These are phyloP conservation scores for Botryotinia convoluta DNA, from an alignment of 2,329 filamentous ascomycete genomes.

Conservation along the genomic window DNA sequence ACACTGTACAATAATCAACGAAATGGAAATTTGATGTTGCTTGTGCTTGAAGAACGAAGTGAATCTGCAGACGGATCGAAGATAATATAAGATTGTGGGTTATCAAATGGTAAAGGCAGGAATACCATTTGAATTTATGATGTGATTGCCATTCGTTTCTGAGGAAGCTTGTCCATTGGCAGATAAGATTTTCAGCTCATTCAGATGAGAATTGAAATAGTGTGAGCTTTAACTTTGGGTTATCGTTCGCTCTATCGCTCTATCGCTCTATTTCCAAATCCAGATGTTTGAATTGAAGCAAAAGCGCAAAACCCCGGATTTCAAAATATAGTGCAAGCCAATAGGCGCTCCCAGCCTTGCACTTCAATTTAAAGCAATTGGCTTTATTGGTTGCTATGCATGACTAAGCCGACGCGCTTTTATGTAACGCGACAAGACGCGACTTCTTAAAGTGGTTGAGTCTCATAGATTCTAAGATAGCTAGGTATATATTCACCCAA, in stretches of 20 bases:
- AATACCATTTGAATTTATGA: background rate
- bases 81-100: background rate
- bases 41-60: background rate
- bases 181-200: background rate
- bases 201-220: background rate
- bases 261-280: background rate
- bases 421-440: constrained; percentile 1
- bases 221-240: background rate
- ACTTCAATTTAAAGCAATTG: background rate
- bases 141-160: background rate
- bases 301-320: constrained; percentile 14
- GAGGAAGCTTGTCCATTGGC: background rate
- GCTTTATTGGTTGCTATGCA: background rate
- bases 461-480: background rate
- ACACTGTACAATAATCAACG: background rate
- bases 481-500: background rate
- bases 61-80: background rate
- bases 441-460: constrained; percentile 7
- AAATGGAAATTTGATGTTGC: constrained; percentile 1
- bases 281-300: constrained; percentile 4
- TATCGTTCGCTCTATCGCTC: background rate
- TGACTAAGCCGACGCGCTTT: constrained; percentile 6
- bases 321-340: background rate
- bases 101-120: background rate
- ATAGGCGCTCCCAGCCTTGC: constrained; percentile 2